Conservation (phyloP, 805 yeast species). For the Candida pseudofarinosa region DNA sequence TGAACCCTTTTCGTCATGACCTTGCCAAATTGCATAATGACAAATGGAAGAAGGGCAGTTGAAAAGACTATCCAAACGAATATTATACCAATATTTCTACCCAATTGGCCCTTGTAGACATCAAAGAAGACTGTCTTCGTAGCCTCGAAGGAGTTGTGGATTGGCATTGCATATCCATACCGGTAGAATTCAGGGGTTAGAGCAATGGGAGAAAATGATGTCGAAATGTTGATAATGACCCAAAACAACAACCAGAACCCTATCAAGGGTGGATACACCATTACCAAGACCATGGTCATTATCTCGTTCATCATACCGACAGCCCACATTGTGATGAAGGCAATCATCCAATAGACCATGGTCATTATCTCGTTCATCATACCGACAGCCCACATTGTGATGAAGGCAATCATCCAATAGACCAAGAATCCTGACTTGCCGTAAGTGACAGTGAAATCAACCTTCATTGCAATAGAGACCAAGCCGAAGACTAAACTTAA, state of each 20-base stretch:
- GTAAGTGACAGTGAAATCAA: conserved; percentile 53
- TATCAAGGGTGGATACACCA: conserved; percentile 55
- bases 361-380: conserved; percentile 67
- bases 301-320: conserved; percentile 76
- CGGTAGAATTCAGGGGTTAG: conserved; percentile 28
- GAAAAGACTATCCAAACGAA: conserved; percentile 58
- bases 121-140: conserved; percentile 56
- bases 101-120: conserved; percentile 53
- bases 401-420: conserved; percentile 64
- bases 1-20: conserved; percentile 26
- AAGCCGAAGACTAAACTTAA: conserved; percentile 55
- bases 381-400: conserved; percentile 75
- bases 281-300: conserved; percentile 47
- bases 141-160: conserved; percentile 61
- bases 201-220: conserved; percentile 49
- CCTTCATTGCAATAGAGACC: conserved; percentile 66
- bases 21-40: conserved; percentile 39
- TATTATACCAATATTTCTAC: conserved; percentile 57
- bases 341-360: conserved; percentile 60
- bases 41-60: conserved; percentile 40
- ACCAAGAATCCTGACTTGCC: conserved; percentile 71
- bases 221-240: conserved; percentile 65
- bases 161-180: conserved; percentile 47
- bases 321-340: conserved; percentile 66
- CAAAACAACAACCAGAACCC: conserved; percentile 73